A percentile compares a stretch with the other conserved stretches of the same genome.
phyloP scores from a whole-genome alignment of 192 early-diverging fungal genomes.

The Chytriomyces confervae region DNA sequence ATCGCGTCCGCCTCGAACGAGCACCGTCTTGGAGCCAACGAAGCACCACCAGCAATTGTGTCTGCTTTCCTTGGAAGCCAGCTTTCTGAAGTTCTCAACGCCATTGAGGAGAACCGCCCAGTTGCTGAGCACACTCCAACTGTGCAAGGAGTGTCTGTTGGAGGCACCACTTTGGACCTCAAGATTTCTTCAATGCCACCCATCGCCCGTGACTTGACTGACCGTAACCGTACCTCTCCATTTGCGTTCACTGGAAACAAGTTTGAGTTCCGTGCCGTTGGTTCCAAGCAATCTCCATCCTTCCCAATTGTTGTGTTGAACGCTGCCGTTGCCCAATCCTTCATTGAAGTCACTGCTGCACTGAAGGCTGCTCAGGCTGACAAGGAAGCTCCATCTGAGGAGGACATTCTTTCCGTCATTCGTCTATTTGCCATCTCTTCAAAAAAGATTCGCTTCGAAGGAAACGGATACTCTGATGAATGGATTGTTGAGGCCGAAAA shows the following conservation, averaged over 20 bases:
- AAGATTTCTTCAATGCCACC: constrained; percentile 91
- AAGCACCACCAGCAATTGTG: constrained; percentile 96
- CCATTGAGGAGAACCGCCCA: constrained; percentile 85
- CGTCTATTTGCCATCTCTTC: constrained; percentile 78
- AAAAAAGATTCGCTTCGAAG: constrained; percentile 94
- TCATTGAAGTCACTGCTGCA: constrained; percentile 73
- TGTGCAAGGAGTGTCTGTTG: constrained; percentile 57
- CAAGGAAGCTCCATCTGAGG: constrained; percentile 77
- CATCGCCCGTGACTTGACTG: constrained; percentile 96
- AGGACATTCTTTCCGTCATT: constrained; percentile 90
- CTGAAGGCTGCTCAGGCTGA: constrained; percentile 81
- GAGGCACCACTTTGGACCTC: constrained; percentile 92
- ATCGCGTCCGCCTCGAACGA: constrained; percentile 95
- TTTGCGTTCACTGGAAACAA: constrained; percentile 99
- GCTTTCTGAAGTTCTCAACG: constrained; percentile 89
- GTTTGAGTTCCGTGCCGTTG: constrained; percentile 98
- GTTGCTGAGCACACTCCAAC: constrained; percentile 76
- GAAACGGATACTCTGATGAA: constrained; percentile 95
- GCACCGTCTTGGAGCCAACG: constrained; percentile 95
- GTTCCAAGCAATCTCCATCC: constrained; percentile 96
- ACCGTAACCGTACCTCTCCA: constrained; percentile 99
- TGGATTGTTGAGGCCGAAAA: constrained; percentile 93
- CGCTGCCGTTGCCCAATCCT: constrained; percentile 84
- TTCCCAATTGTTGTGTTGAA: constrained; percentile 95
- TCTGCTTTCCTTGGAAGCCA: constrained; percentile 97